phyloP scores from a whole-genome alignment of 768 basidiomycete genomes.

The Calocera cornea region DNA sequence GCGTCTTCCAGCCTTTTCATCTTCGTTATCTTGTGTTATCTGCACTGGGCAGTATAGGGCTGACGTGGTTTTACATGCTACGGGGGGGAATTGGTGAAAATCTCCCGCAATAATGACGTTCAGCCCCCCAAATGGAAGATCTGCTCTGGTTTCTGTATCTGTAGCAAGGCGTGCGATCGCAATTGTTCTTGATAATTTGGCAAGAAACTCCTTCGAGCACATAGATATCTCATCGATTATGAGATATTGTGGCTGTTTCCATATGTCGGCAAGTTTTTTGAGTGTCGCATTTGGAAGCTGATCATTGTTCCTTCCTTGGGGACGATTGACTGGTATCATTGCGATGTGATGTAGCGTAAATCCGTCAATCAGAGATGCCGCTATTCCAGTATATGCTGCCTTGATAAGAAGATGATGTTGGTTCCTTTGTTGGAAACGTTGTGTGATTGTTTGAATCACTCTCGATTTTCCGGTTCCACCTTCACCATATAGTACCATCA shows the following conservation, averaged over 20 bases:
- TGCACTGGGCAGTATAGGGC: not conserved
- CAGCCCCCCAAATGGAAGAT: constrained; percentile 17
- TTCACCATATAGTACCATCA: constrained; percentile 30
- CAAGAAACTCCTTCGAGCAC: constrained; percentile 17
- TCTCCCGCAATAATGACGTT: constrained; percentile 33
- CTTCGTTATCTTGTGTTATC: not conserved
- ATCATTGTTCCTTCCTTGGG: not conserved
- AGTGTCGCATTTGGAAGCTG: not conserved
- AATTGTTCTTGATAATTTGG: constrained; percentile 18
- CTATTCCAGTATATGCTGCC: constrained; percentile 30
- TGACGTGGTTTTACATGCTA: constrained; percentile 10
- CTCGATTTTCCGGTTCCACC: constrained; percentile 36
- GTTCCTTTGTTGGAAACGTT: constrained; percentile 21
- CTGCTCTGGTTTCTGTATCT: not conserved
- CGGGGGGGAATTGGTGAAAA: constrained; percentile 36
- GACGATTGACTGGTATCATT: constrained; percentile 15
- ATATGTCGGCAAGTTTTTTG: not conserved
- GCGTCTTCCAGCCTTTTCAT: constrained; percentile 15
- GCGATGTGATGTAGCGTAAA: constrained; percentile 27
- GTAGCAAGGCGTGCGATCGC: not conserved
- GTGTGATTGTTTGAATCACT: constrained; percentile 28
- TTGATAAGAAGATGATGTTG: constrained; percentile 21
- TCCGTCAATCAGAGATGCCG: constrained; percentile 30
- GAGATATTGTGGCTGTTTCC: constrained; percentile 14
- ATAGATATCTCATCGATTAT: constrained; percentile 34